Percentiles rank a stretch among this genome's conserved stretches.
phyloP scores from a whole-genome alignment of 2,329 filamentous ascomycete species.

The Bipolaris victoriae region DNA sequence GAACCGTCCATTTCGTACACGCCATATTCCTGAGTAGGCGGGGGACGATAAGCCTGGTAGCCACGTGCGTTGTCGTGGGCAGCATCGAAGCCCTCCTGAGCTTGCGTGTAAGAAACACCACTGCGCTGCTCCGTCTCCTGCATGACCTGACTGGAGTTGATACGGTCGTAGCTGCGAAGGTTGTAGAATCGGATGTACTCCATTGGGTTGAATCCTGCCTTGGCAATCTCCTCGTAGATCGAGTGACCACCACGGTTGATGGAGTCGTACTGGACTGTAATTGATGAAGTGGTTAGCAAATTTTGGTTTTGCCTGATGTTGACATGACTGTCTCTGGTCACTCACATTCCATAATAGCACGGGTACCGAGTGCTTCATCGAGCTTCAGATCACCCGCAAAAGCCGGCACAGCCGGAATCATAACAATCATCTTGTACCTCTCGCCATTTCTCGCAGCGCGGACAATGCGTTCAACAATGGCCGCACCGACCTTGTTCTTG shows the following conservation, averaged over 20 bases:
- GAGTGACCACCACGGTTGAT: slow-evolving; percentile 79
- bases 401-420: slow-evolving; percentile 80
- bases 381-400: slow-evolving; percentile 81
- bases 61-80: slow-evolving; percentile 51
- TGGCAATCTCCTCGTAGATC: slow-evolving; percentile 74
- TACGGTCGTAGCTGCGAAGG: slow-evolving; percentile 80
- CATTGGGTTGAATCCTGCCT: slow-evolving; percentile 71
- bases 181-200: slow-evolving; percentile 86
- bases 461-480: slow-evolving; percentile 78
- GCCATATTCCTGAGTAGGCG: slow-evolving; percentile 47
- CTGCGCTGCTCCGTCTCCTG: slow-evolving; percentile 64
- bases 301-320: neutral
- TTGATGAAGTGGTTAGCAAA: slow-evolving; percentile 1
- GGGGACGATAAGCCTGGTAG: slow-evolving; percentile 43
- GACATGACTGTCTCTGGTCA: neutral
- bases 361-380: slow-evolving; percentile 74
- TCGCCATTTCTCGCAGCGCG: slow-evolving; percentile 70
- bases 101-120: slow-evolving; percentile 72
- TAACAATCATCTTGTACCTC: slow-evolving; percentile 75
- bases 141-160: slow-evolving; percentile 73
- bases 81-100: slow-evolving; percentile 68
- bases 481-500: slow-evolving; percentile 77
- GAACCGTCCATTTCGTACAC: slow-evolving; percentile 43
- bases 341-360: slow-evolving; percentile 77
- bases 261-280: slow-evolving; percentile 71